Percentiles rank a stretch among this genome's conserved stretches.
phyloP scores from a whole-genome alignment of 345 rosid species.

The Salix arbutifolia region DNA sequence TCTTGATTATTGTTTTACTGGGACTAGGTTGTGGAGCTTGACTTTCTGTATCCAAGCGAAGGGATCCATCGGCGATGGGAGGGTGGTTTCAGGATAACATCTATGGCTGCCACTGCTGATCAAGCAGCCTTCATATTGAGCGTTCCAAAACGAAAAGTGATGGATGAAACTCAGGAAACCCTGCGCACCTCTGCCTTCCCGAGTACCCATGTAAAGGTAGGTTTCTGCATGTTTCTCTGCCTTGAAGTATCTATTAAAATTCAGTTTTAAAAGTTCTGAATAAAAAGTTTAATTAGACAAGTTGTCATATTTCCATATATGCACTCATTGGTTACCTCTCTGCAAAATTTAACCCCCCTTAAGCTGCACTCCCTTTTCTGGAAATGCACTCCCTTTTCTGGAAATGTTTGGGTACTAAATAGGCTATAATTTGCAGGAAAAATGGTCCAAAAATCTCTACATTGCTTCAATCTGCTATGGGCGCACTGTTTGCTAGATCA shows the following conservation, averaged over 20 bases:
- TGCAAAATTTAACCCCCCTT: no score
- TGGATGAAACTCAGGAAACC: constrained; percentile 94
- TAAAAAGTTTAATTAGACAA: neutral
- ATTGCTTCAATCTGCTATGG: constrained; percentile 69
- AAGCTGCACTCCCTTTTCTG: neutral
- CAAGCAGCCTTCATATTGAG: constrained; percentile 91
- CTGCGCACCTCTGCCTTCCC: constrained; percentile 95
- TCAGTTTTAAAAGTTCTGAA: neutral
- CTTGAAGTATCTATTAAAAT: neutral
- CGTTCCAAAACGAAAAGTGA: constrained; percentile 75
- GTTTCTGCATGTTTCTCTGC: neutral
- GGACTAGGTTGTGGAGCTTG: constrained; percentile 35
- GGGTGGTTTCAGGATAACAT: constrained; percentile 81
- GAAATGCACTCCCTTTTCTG: neutral
- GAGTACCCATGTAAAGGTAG: constrained; percentile 91
- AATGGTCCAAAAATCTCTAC: constrained; percentile 67
- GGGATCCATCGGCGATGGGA: constrained; percentile 95
- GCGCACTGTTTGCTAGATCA: constrained; percentile 53
- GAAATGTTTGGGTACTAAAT: neutral
- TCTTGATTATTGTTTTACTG: neutral
- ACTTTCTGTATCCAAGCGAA: constrained; percentile 49
- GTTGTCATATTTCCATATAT: neutral
- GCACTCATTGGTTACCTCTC: neutral
- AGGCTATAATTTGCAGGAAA: constrained; percentile 39
- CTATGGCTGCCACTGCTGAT: constrained; percentile 89